Conservation (phyloP, 2,329 filamentous ascomycete genomes). For the Talaromyces sp. region DNA sequence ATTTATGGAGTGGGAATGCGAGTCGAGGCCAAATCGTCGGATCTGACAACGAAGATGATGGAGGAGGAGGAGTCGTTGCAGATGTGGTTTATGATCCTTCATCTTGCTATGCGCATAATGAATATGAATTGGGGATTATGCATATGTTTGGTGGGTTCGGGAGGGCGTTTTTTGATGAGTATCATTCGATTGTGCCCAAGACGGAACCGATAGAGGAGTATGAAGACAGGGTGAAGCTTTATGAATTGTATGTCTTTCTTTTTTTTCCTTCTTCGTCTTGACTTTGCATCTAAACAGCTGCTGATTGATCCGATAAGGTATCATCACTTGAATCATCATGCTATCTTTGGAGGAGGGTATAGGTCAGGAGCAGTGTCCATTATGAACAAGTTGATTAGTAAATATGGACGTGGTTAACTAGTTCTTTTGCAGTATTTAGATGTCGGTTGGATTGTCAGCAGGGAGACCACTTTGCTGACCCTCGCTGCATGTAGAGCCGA, state of each 20-base stretch:
- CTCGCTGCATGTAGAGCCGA: too few species aligned
- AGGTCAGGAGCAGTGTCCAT: slow-evolving; percentile 69
- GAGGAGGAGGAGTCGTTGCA: slow-evolving; percentile 54
- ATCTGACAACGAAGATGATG: slow-evolving; percentile 26
- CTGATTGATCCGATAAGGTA: slow-evolving; percentile 51
- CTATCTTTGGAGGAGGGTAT: slow-evolving; percentile 78
- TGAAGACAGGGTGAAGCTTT: slow-evolving; percentile 73
- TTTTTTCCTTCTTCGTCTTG: not conserved
- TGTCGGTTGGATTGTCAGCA: too few species aligned
- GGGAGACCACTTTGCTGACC: too few species aligned
- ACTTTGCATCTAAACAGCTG: not conserved
- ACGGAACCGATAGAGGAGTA: slow-evolving; percentile 77
- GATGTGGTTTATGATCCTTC: slow-evolving; percentile 80
- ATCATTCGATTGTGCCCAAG: slow-evolving; percentile 68
- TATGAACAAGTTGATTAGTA: slow-evolving; percentile 67
- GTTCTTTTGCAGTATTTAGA: not conserved
- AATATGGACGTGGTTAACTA: slow-evolving; percentile 56
- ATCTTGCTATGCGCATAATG: slow-evolving; percentile 75
- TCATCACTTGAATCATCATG: slow-evolving; percentile 84
- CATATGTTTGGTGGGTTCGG: slow-evolving; percentile 91
- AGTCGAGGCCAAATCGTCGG: slow-evolving; percentile 58
- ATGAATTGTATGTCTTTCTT: slow-evolving; percentile 62
- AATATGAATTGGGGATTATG: slow-evolving; percentile 94
- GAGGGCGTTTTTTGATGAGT: slow-evolving; percentile 66
- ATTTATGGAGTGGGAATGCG: slow-evolving; percentile 89